Evolutionary conservation across 208 protist species (phyloP), one percentile per base, ranked within the genome.

Genomic region (Novymonas esmeraldas): DNA sequence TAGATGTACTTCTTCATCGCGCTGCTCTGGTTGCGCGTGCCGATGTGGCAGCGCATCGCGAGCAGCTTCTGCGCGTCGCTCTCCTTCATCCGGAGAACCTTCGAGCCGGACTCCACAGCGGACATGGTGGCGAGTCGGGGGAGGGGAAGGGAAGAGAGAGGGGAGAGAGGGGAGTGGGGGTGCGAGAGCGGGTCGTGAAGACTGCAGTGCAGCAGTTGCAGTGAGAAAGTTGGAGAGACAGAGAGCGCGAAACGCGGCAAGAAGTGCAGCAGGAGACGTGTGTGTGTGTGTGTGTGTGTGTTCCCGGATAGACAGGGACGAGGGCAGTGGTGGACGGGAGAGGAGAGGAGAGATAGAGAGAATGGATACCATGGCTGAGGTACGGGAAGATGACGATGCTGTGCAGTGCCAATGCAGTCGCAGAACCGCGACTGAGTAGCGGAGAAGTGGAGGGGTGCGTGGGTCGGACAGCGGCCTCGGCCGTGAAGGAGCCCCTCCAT

Each of bases 61-160:
- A 99, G 91, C 70, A 99, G 89, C 87, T 98, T 98, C 82, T 97
- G 91, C 81, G 99, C 89, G 72, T 99, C 98, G 74, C 74, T 80
- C 82, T 89, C 84, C 76, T 85, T 90, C 80, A 89, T 87, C 69
- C 84, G 87, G 67, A 87, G 81, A 56, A 87, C 73, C 70, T 80
- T 88, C 65, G 85, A 65, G 70, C 88, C 84, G 71, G 88, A 92
- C 63, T 86, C 80, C 64, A 94, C 69, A 65, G 82, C 73, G 57
- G 85, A 80, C 85, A 92, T 92, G 28, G 55, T 81, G 70, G 50
- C 33, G 48, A 2, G 54, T 44, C 3, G n/a, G 10, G 51, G 24
- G 16, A 9, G 18, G 34, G 10, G 34, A 2, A 31, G 24, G 28
- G 34, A 28, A 18, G 14, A 9, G 24, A 52, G 10, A n/a, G 48